Evolutionary conservation across 345 rosid species (phyloP).

Genomic region (Lepidium africanum): DNA sequence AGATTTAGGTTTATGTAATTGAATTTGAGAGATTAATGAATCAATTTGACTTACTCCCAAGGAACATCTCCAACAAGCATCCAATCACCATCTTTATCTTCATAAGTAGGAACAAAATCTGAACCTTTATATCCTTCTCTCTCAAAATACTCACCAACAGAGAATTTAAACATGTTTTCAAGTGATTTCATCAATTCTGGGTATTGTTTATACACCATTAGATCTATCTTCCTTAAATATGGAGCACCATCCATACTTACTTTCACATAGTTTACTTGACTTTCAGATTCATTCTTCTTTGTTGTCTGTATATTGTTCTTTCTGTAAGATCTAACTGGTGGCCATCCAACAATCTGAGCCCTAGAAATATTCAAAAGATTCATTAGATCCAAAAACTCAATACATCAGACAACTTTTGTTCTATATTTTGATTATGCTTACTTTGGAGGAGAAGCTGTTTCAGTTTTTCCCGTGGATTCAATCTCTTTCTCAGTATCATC

Average conservation of each 20-base stretch:
- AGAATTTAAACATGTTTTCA: slow-evolving; percentile 70
- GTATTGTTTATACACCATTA: slow-evolving; percentile 51
- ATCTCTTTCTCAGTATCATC: slow-evolving; percentile 19
- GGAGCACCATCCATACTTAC: slow-evolving; percentile 97
- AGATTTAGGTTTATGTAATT: neutral
- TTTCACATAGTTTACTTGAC: slow-evolving; percentile 52
- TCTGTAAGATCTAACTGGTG: slow-evolving; percentile 58
- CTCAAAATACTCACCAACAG: slow-evolving; percentile 55
- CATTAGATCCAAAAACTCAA: neutral
- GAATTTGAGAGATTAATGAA: neutral
- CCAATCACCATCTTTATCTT: slow-evolving; percentile 89
- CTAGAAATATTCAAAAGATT: slow-evolving; percentile 22
- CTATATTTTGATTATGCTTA: slow-evolving; percentile 29
- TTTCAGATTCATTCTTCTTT: slow-evolving; percentile 45
- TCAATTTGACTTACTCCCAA: slow-evolving; percentile 38
- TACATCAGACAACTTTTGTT: neutral
- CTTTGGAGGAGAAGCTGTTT: slow-evolving; percentile 57
- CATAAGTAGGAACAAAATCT: slow-evolving; percentile 70
- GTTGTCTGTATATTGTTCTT: slow-evolving; percentile 46
- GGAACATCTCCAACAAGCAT: slow-evolving; percentile 93
- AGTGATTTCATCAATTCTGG: slow-evolving; percentile 53
- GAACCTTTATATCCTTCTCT: slow-evolving; percentile 86
- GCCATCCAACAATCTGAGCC: slow-evolving; percentile 79
- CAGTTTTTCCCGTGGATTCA: slow-evolving; percentile 17
- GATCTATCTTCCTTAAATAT: slow-evolving; percentile 71